A percentile compares a stretch with the other conserved stretches of the same genome.
These are phyloP conservation scores for Scheffersomyces lignosus DNA, from an alignment of 805 yeast species.

Conservation along the genomic window DNA sequence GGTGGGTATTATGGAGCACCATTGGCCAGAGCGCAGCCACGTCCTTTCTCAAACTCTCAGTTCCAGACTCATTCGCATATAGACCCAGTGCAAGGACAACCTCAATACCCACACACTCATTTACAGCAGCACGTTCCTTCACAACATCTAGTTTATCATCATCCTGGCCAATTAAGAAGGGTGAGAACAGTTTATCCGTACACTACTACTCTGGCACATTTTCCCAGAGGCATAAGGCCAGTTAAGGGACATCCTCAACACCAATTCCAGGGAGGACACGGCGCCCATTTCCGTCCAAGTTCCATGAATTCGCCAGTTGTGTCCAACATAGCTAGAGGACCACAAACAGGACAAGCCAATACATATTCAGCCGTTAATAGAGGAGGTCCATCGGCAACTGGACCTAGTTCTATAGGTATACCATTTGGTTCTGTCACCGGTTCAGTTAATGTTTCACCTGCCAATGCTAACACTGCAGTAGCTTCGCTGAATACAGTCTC, in stretches of 20 bases:
- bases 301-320: no score
- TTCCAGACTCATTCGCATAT: background rate
- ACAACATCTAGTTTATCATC: background rate
- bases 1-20: background rate
- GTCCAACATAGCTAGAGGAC: no score
- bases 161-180: slow-evolving; percentile 1
- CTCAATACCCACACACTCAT: no score
- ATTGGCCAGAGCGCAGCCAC: background rate
- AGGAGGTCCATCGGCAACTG: slow-evolving; percentile 2
- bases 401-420: background rate
- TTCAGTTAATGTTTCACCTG: background rate
- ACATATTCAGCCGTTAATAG: no score
- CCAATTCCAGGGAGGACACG: background rate
- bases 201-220: slow-evolving; percentile 7
- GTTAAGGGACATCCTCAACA: slow-evolving; percentile 12
- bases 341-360: no score
- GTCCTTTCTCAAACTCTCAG: background rate
- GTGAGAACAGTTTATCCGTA: slow-evolving; percentile 8
- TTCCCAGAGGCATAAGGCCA: slow-evolving; percentile 10
- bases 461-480: background rate
- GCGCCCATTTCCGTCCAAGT: slow-evolving; percentile 1
- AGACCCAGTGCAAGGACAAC: no score
- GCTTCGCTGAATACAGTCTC: slow-evolving; percentile 1
- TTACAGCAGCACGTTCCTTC: no score
- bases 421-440: background rate